These are phyloP conservation scores for Calocybe gambosa DNA, from an alignment of 1,284 basidiomycete genomes.

Conservation along the genomic window DNA sequence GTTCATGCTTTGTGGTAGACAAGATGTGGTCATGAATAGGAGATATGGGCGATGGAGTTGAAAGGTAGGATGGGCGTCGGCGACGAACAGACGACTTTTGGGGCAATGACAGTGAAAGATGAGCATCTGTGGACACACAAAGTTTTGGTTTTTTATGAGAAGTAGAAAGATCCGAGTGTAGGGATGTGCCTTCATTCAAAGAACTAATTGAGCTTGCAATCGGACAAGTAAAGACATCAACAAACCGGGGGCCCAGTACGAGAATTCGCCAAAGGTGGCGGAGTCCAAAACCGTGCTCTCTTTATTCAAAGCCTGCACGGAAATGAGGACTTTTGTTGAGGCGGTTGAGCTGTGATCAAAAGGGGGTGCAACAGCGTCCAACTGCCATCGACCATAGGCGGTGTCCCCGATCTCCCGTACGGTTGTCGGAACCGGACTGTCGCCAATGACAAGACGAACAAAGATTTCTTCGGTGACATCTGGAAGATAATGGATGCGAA, in stretches of 20 bases:
- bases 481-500: constrained; percentile 53
- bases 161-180: not conserved
- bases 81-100: constrained; percentile 24
- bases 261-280: constrained; percentile 64
- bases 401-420: constrained; percentile 42
- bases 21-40: constrained; percentile 11
- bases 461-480: constrained; percentile 42
- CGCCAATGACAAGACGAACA: constrained; percentile 64
- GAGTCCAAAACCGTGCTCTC: constrained; percentile 52
- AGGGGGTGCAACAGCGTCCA: constrained; percentile 50
- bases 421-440: constrained; percentile 51
- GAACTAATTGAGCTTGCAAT: constrained; percentile 1
- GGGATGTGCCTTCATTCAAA: constrained; percentile 3
- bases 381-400: constrained; percentile 49
- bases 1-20: constrained; percentile 17
- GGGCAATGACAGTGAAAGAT: constrained; percentile 15
- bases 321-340: constrained; percentile 42
- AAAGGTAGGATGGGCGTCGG: constrained; percentile 22
- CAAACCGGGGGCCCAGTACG: constrained; percentile 51
- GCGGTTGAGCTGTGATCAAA: constrained; percentile 30
- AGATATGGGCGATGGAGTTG: constrained; percentile 25
- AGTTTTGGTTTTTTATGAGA: constrained; percentile 16
- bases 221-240: constrained; percentile 14
- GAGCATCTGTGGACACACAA: constrained; percentile 12
- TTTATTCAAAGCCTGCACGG: constrained; percentile 56